Base-by-base conservation (phyloP, 352 stramenopile species). In the Globisporangium spinosum region DNA sequence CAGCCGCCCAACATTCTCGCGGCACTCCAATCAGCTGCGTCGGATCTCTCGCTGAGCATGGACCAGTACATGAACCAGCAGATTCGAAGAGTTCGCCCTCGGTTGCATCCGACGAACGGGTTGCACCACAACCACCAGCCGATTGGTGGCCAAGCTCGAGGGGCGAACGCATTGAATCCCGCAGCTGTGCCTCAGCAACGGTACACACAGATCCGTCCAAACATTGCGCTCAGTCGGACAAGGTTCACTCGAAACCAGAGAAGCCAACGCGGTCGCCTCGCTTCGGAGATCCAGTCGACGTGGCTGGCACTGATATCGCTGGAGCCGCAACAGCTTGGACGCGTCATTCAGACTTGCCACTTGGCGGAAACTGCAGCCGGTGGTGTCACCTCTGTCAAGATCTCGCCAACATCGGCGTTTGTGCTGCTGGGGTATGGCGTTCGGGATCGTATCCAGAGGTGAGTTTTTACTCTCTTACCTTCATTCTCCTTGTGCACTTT, bases 361-460 rank as follows among this genome's bases (percentile, higher is more conserved):
- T 75, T 97, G 49, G 77, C 87, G 5, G 83, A 94, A 69, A 93
- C 85, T 7, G 79, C 85, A 9, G 89, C 89, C 15, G 85, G 88
- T 25, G 89, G 89, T 9, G 88, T 97, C 35, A 97, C 90, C 1
- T 97, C 89, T 0, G 88, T 96, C 58, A 97, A 97, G 76, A 84
- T 97, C 34, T 97, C 89, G 13, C 89, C 90, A 9, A 94, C 86
- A 8, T 93, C 84, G 58, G 85, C 89, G 34, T 94, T 92, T 65
- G 89, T 94, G 40, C 65, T 97, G 60, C 74, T 97, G 22, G 89
- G 89, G 7, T 97, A 96, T 38, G 87, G 88, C 61, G 85, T 95
- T 38, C 83, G 89, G 72, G 85, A 95, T 71, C 86, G 89, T 51
- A 89, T 89, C 67, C 87, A 93, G 74, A 76, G 88, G 87, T 93